Evolutionary conservation across 257 asterid genomes (phyloP).

Genomic region (Ilex aquifolium): DNA sequence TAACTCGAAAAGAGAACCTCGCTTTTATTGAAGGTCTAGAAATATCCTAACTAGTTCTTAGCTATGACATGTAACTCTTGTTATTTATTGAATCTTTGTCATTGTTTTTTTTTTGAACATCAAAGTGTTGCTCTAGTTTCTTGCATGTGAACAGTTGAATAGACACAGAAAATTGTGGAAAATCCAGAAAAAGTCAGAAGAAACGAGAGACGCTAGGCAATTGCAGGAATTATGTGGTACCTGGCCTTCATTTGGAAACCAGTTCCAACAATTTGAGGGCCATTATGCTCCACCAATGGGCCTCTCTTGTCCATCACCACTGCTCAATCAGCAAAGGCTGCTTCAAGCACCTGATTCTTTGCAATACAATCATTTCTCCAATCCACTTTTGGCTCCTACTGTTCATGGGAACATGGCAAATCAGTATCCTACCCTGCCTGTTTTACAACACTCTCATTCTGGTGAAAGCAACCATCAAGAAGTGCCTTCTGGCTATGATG

Average conservation of each 20-base stretch:
- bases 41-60: too few relatives aligned
- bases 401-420: constrained; percentile 38
- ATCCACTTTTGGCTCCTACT: constrained; percentile 43
- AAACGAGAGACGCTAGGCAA: constrained; percentile 32
- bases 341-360: constrained; percentile 34
- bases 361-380: constrained; percentile 34
- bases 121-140: constrained; percentile 49
- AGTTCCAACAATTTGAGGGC: constrained; percentile 28
- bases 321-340: constrained; percentile 30
- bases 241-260: constrained; percentile 41
- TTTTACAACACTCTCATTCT: constrained; percentile 21
- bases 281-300: constrained; percentile 35
- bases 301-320: constrained; percentile 38
- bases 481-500: constrained; percentile 31
- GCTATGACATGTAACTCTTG: too few relatives aligned
- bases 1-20: too few relatives aligned
- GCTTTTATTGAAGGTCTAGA: too few relatives aligned
- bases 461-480: constrained; percentile 22
- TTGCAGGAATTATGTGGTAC: constrained; percentile 32
- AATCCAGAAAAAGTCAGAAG: constrained; percentile 35
- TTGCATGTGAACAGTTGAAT: constrained; percentile 44
- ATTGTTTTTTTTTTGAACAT: constrained; percentile 23
- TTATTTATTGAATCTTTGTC: not conserved
- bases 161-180: constrained; percentile 37
- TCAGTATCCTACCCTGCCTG: constrained; percentile 34